A percentile compares a stretch with the other conserved stretches of the same genome.
Evolutionary conservation across 2,329 filamentous ascomycete species (phyloP).

Genomic region (Hirsutella thompsonii): DNA sequence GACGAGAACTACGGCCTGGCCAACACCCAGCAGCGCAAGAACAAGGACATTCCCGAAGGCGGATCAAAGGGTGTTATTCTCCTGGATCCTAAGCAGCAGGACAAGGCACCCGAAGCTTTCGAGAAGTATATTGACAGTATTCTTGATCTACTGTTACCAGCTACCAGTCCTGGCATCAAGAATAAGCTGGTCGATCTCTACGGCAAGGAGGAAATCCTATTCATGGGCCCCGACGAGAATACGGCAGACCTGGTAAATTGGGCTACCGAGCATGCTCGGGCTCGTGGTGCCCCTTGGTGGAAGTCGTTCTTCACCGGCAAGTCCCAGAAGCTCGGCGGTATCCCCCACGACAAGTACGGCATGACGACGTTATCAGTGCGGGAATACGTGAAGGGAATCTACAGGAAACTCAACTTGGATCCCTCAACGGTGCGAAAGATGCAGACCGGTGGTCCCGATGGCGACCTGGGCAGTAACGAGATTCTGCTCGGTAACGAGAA

Average conservation of each 20-base stretch:
- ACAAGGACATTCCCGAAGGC: constrained; percentile 98
- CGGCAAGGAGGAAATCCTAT: constrained; percentile 90
- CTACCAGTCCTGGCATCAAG: constrained; percentile 91
- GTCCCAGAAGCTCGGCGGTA: constrained; percentile 88
- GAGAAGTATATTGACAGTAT: constrained; percentile 99
- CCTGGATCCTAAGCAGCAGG: constrained; percentile 85
- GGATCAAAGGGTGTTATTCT: constrained; percentile 97
- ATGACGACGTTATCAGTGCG: constrained; percentile 97
- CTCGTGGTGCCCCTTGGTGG: constrained; percentile 90
- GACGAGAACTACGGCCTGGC: constrained; percentile 98
- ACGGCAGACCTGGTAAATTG: constrained; percentile 94
- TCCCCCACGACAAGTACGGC: constrained; percentile 89
- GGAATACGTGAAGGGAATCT: constrained; percentile 92
- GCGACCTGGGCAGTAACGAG: constrained; percentile 94
- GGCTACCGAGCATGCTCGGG: constrained; percentile 91
- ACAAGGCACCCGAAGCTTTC: constrained; percentile 83
- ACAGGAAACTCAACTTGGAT: constrained; percentile 88
- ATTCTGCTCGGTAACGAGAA: constrained; percentile 93
- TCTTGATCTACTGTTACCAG: constrained; percentile 81
- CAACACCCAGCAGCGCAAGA: constrained; percentile 98
- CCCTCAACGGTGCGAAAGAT: constrained; percentile 78
- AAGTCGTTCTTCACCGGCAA: constrained; percentile 99
- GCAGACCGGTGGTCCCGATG: constrained; percentile 94
- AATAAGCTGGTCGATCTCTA: constrained; percentile 95
- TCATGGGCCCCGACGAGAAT: constrained; percentile 98